A percentile compares a stretch with the other conserved stretches of the same genome.
Evolutionary conservation across 1,284 basidiomycete genomes (phyloP).

Genomic region (Pseudomicrostroma phylloplanum): DNA sequence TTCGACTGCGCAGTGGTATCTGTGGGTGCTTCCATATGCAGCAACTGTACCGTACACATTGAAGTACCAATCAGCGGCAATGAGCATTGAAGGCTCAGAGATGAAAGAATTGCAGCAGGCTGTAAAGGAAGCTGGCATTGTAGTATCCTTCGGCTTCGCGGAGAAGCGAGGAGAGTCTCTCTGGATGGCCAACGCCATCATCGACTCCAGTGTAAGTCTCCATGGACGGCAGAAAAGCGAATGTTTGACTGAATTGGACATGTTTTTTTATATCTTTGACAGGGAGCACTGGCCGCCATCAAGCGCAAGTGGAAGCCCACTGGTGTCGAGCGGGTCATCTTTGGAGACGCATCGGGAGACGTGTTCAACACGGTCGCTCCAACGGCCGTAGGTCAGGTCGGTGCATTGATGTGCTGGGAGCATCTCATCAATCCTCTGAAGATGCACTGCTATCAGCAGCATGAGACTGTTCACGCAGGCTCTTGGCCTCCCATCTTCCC

Average conservation of each 20-base stretch:
- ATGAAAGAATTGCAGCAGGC: constrained; percentile 7
- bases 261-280: not conserved
- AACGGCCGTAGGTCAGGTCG: constrained; percentile 6
- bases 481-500: constrained; percentile 12
- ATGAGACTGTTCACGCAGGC: constrained; percentile 7
- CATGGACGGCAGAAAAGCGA: not conserved
- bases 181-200: constrained; percentile 12
- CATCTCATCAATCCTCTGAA: constrained; percentile 9
- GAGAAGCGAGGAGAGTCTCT: constrained; percentile 7
- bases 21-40: constrained; percentile 9
- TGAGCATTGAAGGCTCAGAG: constrained; percentile 4
- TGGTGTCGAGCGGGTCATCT: constrained; percentile 11
- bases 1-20: constrained; percentile 1
- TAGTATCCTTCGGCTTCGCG: constrained; percentile 8
- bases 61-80: constrained; percentile 1
- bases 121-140: not conserved
- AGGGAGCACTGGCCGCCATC: constrained; percentile 7
- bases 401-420: constrained; percentile 13
- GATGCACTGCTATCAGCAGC: not conserved
- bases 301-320: constrained; percentile 12
- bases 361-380: constrained; percentile 9
- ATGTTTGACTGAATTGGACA: not conserved
- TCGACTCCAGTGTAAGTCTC: constrained; percentile 2
- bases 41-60: constrained; percentile 9
- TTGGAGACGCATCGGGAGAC: constrained; percentile 12